Evolutionary conservation across 2,329 filamentous ascomycete genomes (phyloP).

Genomic region (Penicillium expansum): DNA sequence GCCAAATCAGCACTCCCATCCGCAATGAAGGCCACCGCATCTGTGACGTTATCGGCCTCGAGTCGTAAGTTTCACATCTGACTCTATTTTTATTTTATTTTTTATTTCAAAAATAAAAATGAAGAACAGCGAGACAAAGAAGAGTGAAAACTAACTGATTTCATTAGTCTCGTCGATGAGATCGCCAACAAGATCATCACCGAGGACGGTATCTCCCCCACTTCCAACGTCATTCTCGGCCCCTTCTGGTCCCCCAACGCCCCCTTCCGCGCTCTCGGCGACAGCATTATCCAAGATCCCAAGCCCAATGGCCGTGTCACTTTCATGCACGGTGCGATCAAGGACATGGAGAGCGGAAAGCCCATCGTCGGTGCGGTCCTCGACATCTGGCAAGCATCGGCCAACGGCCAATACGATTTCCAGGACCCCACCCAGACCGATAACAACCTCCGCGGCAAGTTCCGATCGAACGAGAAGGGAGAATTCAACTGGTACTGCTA

Average conservation of each 20-base stretch:
- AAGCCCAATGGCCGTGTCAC: conserved; percentile 57
- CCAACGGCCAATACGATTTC: conserved; percentile 75
- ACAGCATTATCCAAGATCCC: conserved; percentile 63
- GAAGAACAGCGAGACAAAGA: too few relatives aligned
- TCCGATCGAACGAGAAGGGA: conserved; percentile 67
- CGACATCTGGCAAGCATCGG: conserved; percentile 74
- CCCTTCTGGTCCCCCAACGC: conserved; percentile 76
- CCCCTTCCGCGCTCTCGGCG: conserved; percentile 67
- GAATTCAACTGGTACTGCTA: conserved; percentile 69
- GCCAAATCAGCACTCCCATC: conserved; percentile 64
- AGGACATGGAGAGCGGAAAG: conserved; percentile 62
- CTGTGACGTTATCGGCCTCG: conserved; percentile 70
- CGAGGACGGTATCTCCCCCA: conserved; percentile 61
- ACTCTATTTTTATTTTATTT: not conserved
- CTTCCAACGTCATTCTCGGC: conserved; percentile 73
- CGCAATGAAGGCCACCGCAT: conserved; percentile 73
- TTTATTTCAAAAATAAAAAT: not conserved
- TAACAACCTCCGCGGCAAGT: conserved; percentile 76
- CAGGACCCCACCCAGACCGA: conserved; percentile 69
- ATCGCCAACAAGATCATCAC: conserved; percentile 68
- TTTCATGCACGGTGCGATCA: conserved; percentile 68
- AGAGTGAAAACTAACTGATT: conserved; percentile 25
- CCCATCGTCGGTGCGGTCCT: conserved; percentile 67
- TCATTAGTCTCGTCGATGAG: conserved; percentile 67
- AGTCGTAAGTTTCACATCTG: conserved; percentile 46